These are phyloP conservation scores for Cladobotryum protrusum DNA, from an alignment of 2,329 filamentous ascomycete species.

Conservation along the genomic window DNA sequence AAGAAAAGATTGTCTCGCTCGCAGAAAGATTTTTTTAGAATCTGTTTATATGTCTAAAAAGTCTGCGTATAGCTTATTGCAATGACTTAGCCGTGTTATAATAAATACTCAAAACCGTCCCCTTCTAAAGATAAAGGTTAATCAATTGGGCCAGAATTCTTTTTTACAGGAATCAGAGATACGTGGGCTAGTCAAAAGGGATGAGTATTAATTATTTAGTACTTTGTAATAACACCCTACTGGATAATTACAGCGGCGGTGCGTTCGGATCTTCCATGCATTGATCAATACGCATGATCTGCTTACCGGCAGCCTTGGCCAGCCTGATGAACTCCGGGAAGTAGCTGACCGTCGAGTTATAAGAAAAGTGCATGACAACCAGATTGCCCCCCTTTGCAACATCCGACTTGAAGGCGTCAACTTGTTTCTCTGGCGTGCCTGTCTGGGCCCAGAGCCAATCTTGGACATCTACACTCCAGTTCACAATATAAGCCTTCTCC, in stretches of 20 bases:
- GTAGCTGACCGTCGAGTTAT: slow-evolving; percentile 57
- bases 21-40: too few species aligned
- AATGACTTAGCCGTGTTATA: too few species aligned
- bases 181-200: too few species aligned
- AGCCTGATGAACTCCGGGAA: slow-evolving; percentile 58
- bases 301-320: slow-evolving; percentile 57
- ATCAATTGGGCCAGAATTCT: too few species aligned
- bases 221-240: too few species aligned
- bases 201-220: too few species aligned
- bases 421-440: slow-evolving; percentile 58
- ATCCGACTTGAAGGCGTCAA: slow-evolving; percentile 59
- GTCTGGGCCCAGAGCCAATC: slow-evolving; percentile 63
- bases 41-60: too few species aligned
- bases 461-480: slow-evolving; percentile 66
- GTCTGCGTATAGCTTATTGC: too few species aligned
- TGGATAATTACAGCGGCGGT: slow-evolving; percentile 33
- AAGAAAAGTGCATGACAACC: slow-evolving; percentile 65
- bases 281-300: slow-evolving; percentile 61
- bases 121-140: too few species aligned
- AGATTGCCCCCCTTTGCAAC: slow-evolving; percentile 56
- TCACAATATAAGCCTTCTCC: slow-evolving; percentile 52
- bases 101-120: too few species aligned
- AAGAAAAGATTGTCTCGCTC: too few species aligned
- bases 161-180: too few species aligned
- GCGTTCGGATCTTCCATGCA: slow-evolving; percentile 58